phyloP scores from a whole-genome alignment of 345 rosid species.

The Cardamine occulta region DNA sequence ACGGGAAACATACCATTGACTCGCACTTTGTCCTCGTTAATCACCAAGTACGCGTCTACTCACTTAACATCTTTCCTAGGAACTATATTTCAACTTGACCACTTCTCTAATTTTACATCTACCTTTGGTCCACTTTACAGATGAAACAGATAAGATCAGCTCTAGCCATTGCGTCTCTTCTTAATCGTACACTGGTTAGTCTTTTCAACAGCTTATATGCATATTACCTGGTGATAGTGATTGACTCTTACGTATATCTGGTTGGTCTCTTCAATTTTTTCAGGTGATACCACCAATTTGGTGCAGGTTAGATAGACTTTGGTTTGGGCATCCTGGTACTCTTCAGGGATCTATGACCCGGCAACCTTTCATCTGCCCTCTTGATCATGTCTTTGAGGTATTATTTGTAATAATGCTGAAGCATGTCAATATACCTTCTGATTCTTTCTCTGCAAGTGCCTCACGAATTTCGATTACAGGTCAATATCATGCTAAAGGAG shows the following conservation, averaged over 20 bases:
- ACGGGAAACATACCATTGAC: constrained; percentile 78
- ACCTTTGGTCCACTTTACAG: constrained; percentile 51
- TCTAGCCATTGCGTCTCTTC: constrained; percentile 77
- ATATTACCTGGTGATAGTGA: constrained; percentile 4
- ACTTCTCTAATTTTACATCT: constrained; percentile 27
- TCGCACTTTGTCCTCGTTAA: constrained; percentile 82
- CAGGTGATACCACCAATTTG: constrained; percentile 98
- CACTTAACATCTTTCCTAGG: constrained; percentile 29
- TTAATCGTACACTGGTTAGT: constrained; percentile 93
- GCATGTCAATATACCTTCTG: constrained; percentile 11
- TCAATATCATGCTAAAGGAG: constrained; percentile 75
- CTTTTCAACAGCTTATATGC: constrained; percentile 22
- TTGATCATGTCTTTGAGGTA: constrained; percentile 99
- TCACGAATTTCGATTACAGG: constrained; percentile 50
- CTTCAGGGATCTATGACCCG: constrained; percentile 86
- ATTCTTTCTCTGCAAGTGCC: constrained; percentile 19
- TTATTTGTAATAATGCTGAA: neutral
- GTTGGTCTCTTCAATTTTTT: constrained; percentile 33
- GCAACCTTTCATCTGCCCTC: constrained; percentile 95
- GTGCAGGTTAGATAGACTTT: constrained; percentile 98
- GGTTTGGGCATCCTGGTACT: constrained; percentile 98
- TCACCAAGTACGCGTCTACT: constrained; percentile 69
- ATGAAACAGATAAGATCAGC: constrained; percentile 93
- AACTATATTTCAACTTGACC: constrained; percentile 28
- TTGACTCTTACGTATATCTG: constrained; percentile 23